Base-by-base conservation (phyloP, 2,329 filamentous ascomycete species). In the Colletotrichum spinosum region DNA sequence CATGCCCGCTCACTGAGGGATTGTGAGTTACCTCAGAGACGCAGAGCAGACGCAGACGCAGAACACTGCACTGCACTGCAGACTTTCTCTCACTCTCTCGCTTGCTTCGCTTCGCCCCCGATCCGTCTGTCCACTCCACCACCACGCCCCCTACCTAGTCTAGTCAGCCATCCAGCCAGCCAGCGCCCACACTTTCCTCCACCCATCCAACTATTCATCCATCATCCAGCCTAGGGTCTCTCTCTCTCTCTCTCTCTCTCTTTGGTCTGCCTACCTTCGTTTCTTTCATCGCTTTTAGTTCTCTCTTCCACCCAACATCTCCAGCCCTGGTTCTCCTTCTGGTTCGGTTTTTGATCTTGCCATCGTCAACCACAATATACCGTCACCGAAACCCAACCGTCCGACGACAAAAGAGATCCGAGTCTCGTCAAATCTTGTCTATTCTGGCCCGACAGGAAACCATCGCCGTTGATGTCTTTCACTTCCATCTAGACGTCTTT, bases 401-500 rank as follows among this genome's bases (percentile, higher is more conserved):
- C 38, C 44, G 57, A 65, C 62, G 62, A 62, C 62, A 62, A 62
- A 65, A 65, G 35, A 65, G 12, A 48, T 38, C 25, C 59, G 49
- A 49, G 49, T 44, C 63, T 46, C 63, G 45, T 46, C 45, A 33
- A 42, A 10, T 13, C 44, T 25, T 25, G 25, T 25, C 25, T 25
- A 25, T 25, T 25, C 25, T 25, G 25, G 58, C 59, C 44, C 41
- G 53, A 65, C 53, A 59, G 44, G 11, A 25, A 10, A 34, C 49
- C 50, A 46, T 50, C 54, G 60, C 64, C 53, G 49, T 67, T 64
- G 37, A 67, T 67, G 64, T 64, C 64, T 67, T 64, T 59, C 64
- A 41, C 60, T 67, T 67, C 53, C 33, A 54, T 42, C 49, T 67
- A 67, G 49, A 42, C 64, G 59, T 53, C 56, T 42, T 54, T 45